Evolutionary conservation across 176 grass and related monocot genomes (phyloP), one percentile per base, ranked within the genome.

Genomic region (Rhynchospora breviuscula): DNA sequence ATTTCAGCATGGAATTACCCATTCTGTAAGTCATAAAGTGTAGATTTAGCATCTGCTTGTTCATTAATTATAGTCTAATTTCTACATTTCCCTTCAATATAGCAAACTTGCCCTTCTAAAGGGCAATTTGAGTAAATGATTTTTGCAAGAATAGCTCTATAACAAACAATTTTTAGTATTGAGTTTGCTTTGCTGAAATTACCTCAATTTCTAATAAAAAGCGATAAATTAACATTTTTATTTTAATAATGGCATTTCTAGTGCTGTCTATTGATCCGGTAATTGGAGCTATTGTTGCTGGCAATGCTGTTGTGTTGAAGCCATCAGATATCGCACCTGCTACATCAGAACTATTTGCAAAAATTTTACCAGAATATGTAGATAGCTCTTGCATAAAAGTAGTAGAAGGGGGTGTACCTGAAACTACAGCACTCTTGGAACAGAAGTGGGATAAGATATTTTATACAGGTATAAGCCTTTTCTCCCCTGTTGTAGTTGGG

Each of bases 1-100:
- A 96, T 99, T 79, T 96, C 97, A 4, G 89, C 97, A 21, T 99
- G 97, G 97, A 99, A 99, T 80, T 99, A 92, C 65, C 97, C 97
- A 11, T 96, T 99, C 85, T 71, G 97, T 99, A 92, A 93, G 93
- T 87, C 11, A 11, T 31, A n/a, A 57, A 78, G 9, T 72, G 68
- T 12, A 72, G 46, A n/a, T 75, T 44, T 76, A 31, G 15, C 48
- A 18, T 77, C 73, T 77, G 48, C 49, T 31, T 29, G 6, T 77
- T 11, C 12, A 56, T 17, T 77, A 49, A 54, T 56, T 76, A 14
- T 22, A 77, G 73, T 48, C n/a, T 73, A 21, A 51, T 73, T 51
- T 51, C n/a, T 73, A 49, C n/a, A n/a, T 71, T 71, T 1, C 15
- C 15, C 15, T 7, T 69, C 66, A 69, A 69, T 45, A 44, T 71